These are phyloP conservation scores for Penicillium chermesinum DNA, from an alignment of 495 filamentous ascomycete species.

Conservation along the genomic window DNA sequence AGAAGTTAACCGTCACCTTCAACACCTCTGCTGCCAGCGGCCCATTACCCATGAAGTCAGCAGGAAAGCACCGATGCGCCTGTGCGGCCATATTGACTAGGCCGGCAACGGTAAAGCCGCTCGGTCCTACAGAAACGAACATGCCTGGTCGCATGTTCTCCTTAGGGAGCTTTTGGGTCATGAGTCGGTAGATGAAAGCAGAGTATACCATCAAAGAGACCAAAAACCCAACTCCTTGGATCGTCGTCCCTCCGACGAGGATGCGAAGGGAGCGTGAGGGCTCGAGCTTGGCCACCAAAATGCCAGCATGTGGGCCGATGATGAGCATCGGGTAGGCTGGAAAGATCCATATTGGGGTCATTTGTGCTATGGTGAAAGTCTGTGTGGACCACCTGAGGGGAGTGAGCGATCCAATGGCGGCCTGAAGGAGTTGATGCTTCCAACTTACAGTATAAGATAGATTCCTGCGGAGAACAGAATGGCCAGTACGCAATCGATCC, in stretches of 20 bases:
- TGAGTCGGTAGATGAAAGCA: conserved; percentile 80
- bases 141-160: conserved; percentile 74
- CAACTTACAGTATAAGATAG: conserved; percentile 61
- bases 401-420: conserved; percentile 10
- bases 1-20: conserved; percentile 52
- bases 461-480: conserved; percentile 60
- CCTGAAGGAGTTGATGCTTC: neutral
- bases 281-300: conserved; percentile 49
- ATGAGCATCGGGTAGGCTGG: conserved; percentile 83
- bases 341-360: conserved; percentile 93
- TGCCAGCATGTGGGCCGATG: conserved; percentile 67
- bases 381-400: conserved; percentile 59
- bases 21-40: conserved; percentile 49
- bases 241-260: conserved; percentile 63
- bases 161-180: conserved; percentile 83
- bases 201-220: conserved; percentile 83
- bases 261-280: conserved; percentile 53
- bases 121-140: conserved; percentile 79
- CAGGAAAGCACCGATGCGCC: conserved; percentile 40
- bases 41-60: conserved; percentile 57
- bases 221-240: conserved; percentile 81
- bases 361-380: conserved; percentile 75
- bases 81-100: conserved; percentile 54
- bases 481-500: conserved; percentile 65
- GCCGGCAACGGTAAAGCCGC: conserved; percentile 71